Evolutionary conservation across 1,284 basidiomycete species (phyloP).

Genomic region (Irpex sp.): DNA sequence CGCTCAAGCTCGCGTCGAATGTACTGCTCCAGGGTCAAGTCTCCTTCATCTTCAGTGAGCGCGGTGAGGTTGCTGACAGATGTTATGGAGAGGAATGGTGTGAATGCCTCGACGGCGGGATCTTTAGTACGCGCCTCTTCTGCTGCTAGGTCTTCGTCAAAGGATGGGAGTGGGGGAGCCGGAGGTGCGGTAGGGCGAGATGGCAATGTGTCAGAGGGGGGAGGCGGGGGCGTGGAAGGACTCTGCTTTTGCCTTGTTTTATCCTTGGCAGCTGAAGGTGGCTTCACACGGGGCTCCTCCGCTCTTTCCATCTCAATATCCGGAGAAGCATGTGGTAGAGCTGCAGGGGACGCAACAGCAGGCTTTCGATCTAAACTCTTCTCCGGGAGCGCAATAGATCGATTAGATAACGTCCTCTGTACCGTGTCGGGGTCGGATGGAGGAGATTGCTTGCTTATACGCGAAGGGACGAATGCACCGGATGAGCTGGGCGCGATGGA

Average conservation of each 20-base stretch:
- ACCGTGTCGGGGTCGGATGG: not conserved
- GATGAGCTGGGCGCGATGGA: not conserved
- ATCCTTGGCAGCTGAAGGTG: not conserved
- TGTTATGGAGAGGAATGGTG: slow-evolving; percentile 19
- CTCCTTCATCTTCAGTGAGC: slow-evolving; percentile 60
- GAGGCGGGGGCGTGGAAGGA: slow-evolving; percentile 9
- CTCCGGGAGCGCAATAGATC: not conserved
- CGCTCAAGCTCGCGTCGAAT: slow-evolving; percentile 65
- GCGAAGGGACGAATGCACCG: not conserved
- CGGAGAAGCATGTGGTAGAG: not conserved
- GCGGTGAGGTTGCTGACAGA: slow-evolving; percentile 22
- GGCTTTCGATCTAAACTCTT: not conserved
- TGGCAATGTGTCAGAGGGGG: not conserved
- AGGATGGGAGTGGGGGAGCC: slow-evolving; percentile 5
- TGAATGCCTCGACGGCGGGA: slow-evolving; percentile 10
- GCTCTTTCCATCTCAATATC: not conserved
- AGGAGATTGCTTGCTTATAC: not conserved
- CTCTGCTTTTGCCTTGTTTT: not conserved
- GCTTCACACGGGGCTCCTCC: not conserved
- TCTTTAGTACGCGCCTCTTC: not conserved
- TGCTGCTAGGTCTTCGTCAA: slow-evolving; percentile 11
- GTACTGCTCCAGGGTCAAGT: slow-evolving; percentile 77
- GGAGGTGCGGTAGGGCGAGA: not conserved
- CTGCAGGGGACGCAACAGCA: not conserved
- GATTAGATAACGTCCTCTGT: not conserved